phyloP scores from a whole-genome alignment of 192 early-diverging fungal genomes.

The Piromyces finnis region DNA sequence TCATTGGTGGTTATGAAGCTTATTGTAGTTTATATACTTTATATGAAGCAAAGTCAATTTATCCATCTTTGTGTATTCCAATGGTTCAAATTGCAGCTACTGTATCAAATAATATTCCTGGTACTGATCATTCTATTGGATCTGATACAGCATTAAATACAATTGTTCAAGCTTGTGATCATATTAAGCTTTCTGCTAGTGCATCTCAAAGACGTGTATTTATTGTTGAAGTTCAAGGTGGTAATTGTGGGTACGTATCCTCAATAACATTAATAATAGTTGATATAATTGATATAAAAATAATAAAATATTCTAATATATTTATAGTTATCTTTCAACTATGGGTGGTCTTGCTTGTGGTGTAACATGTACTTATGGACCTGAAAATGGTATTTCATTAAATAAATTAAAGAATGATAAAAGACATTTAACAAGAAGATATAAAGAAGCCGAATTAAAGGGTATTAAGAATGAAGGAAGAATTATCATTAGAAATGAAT shows the following conservation, averaged over 20 bases:
- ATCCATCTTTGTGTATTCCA: background rate
- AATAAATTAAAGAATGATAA: background rate
- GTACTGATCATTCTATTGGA: background rate
- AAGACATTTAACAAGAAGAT: background rate
- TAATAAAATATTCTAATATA: background rate
- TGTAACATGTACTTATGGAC: background rate
- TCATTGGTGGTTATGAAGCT: background rate
- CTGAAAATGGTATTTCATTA: background rate
- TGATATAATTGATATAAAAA: too few species aligned
- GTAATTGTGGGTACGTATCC: background rate
- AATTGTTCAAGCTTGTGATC: background rate
- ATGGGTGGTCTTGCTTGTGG: background rate
- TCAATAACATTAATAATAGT: too few species aligned
- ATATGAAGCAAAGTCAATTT: background rate
- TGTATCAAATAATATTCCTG: background rate
- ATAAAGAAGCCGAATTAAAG: background rate
- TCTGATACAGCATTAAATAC: background rate
- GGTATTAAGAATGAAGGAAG: slow-evolving; percentile 47
- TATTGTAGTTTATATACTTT: background rate
- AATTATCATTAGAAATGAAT: slow-evolving; percentile 67
- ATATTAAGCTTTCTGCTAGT: background rate
- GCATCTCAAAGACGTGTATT: background rate
- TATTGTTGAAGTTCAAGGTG: background rate
- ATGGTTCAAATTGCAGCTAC: background rate
- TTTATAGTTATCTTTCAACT: background rate